A percentile compares a stretch with the other conserved stretches of the same genome.
Conservation (phyloP, 2,329 filamentous ascomycete species). For the Fusarium mangiferae region DNA sequence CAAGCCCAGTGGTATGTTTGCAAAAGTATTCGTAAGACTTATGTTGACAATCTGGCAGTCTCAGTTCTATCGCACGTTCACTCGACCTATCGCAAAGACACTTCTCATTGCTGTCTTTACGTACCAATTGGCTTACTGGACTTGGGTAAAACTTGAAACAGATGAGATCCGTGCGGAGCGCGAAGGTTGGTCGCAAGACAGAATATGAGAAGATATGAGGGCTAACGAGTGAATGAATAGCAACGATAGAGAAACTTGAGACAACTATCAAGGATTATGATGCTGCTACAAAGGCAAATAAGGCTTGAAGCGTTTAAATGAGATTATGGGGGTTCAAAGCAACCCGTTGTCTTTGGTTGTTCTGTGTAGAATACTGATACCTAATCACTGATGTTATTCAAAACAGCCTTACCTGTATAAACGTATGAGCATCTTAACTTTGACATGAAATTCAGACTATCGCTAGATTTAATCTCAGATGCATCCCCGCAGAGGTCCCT, state of each 20-base stretch:
- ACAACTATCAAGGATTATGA: constrained; percentile 51
- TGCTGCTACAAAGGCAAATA: constrained; percentile 36
- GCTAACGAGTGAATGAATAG: constrained; percentile 31
- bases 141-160: constrained; percentile 78
- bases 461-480: neutral
- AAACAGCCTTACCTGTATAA: neutral
- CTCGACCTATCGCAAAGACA: constrained; percentile 77
- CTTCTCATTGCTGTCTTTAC: constrained; percentile 80
- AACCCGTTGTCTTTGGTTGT: neutral
- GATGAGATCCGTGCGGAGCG: constrained; percentile 72
- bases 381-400: neutral
- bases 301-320: constrained; percentile 11
- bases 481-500: constrained; percentile 1
- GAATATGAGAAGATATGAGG: constrained; percentile 6
- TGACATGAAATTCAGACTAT: neutral
- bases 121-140: constrained; percentile 81
- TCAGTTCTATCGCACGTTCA: constrained; percentile 79
- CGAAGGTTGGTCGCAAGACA: constrained; percentile 57
- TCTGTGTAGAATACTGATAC: neutral
- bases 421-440: neutral
- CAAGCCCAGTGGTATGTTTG: constrained; percentile 41
- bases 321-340: neutral
- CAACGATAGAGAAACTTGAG: constrained; percentile 52
- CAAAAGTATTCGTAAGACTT: neutral
- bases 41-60: constrained; percentile 53